A percentile compares a stretch with the other conserved stretches of the same genome.
Conservation (phyloP, 805 yeast species). For the Myxozyma sirexii region DNA sequence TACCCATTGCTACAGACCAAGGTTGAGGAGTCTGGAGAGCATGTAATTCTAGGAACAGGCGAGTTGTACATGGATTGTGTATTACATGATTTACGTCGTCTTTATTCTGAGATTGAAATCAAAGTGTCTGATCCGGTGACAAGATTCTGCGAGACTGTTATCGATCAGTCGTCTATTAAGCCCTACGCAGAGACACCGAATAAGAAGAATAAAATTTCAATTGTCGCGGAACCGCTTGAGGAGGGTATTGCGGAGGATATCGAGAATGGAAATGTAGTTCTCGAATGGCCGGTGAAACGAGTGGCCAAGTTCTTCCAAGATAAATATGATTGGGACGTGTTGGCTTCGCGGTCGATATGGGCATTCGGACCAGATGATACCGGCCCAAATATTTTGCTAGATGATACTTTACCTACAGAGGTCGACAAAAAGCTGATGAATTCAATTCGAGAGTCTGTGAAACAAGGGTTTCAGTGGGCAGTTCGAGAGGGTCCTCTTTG, state of each 20-base stretch:
- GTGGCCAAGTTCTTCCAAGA: conserved; percentile 59
- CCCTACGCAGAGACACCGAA: conserved; percentile 63
- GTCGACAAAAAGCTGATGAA: conserved; percentile 58
- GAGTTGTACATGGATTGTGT: conserved; percentile 85
- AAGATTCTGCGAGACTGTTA: conserved; percentile 74
- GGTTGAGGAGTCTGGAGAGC: conserved; percentile 89
- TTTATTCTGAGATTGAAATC: conserved; percentile 67
- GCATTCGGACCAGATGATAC: conserved; percentile 62
- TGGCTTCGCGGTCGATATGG: conserved; percentile 84
- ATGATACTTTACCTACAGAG: conserved; percentile 76
- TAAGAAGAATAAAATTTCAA: conserved; percentile 59
- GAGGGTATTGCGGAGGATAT: conserved; percentile 59
- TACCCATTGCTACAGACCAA: conserved; percentile 69
- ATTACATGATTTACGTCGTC: conserved; percentile 69
- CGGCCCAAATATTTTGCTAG: conserved; percentile 57
- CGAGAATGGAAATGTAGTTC: conserved; percentile 50
- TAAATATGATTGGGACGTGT: conserved; percentile 75
- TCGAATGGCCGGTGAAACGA: conserved; percentile 45
- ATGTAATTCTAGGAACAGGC: conserved; percentile 77
- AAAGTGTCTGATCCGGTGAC: conserved; percentile 85
- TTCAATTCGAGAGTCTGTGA: conserved; percentile 56
- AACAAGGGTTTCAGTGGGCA: conserved; percentile 84
- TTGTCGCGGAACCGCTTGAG: conserved; percentile 75
- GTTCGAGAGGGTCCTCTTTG: conserved; percentile 88
- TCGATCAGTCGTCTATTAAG: conserved; percentile 65